Evolutionary conservation across 2,329 filamentous ascomycete genomes (phyloP).

Genomic region (Trichoderma harzianum): DNA sequence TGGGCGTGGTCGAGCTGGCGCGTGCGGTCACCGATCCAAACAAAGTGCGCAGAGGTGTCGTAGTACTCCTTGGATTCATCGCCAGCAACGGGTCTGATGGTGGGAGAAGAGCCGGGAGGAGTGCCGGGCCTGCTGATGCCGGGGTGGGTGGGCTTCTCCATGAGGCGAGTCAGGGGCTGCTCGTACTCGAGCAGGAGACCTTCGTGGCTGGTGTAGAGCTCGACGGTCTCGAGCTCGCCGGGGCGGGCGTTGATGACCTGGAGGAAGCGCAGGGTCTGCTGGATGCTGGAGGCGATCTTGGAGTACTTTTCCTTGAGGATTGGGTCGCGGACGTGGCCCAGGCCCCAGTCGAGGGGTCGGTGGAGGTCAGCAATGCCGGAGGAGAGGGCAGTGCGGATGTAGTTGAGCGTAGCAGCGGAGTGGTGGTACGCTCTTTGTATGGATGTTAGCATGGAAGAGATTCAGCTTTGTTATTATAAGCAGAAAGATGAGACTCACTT

Average conservation of each 20-base stretch:
- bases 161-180: slow-evolving; percentile 73
- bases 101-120: slow-evolving; percentile 42
- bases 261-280: slow-evolving; percentile 91
- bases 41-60: slow-evolving; percentile 91
- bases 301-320: slow-evolving; percentile 83
- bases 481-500: slow-evolving; percentile 42
- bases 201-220: slow-evolving; percentile 94
- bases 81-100: slow-evolving; percentile 30
- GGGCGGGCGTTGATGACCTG: slow-evolving; percentile 85
- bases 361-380: slow-evolving; percentile 93
- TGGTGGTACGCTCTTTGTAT: slow-evolving; percentile 80
- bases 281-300: slow-evolving; percentile 78
- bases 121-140: slow-evolving; percentile 32
- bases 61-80: slow-evolving; percentile 66
- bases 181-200: slow-evolving; percentile 94
- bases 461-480: neutral
- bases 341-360: slow-evolving; percentile 88
- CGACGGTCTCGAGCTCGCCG: slow-evolving; percentile 82
- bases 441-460: neutral
- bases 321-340: slow-evolving; percentile 85
- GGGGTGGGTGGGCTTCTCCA: slow-evolving; percentile 65
- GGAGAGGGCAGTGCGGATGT: slow-evolving; percentile 76
- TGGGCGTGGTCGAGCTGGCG: slow-evolving; percentile 90
- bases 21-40: slow-evolving; percentile 98
- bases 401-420: slow-evolving; percentile 92